Evolutionary conservation across 1,284 basidiomycete species (phyloP).

Genomic region (Pseudozyma thailandica): DNA sequence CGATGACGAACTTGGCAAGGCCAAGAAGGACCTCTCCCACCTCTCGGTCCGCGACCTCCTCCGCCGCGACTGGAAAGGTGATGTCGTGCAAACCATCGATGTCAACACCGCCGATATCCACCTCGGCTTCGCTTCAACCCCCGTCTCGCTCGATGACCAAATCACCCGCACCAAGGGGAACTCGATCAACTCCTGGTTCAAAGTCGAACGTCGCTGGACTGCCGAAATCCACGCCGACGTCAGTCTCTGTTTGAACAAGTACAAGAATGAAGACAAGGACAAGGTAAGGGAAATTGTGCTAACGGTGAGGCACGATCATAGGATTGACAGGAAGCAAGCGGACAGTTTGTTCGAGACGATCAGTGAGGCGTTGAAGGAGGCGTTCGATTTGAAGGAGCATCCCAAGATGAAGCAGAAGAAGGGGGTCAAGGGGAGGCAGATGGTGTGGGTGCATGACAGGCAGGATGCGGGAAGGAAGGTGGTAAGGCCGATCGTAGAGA

Average conservation of each 20-base stretch:
- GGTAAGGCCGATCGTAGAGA: constrained; percentile 58
- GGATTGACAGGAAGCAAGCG: constrained; percentile 41
- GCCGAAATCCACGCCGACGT: constrained; percentile 57
- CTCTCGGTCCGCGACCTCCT: constrained; percentile 65
- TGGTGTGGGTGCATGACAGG: constrained; percentile 50
- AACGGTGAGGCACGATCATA: constrained; percentile 46
- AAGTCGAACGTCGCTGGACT: constrained; percentile 54
- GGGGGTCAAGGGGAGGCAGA: constrained; percentile 20
- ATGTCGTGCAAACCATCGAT: constrained; percentile 59
- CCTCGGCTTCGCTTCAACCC: constrained; percentile 67
- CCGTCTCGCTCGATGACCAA: constrained; percentile 66
- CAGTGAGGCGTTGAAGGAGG: constrained; percentile 21
- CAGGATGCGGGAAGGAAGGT: constrained; percentile 53
- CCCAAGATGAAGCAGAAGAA: constrained; percentile 12
- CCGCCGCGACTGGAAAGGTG: constrained; percentile 68
- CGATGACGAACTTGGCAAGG: constrained; percentile 56
- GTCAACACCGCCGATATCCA: constrained; percentile 57
- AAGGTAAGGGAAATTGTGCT: constrained; percentile 56
- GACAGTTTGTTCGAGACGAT: constrained; percentile 50
- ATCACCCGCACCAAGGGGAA: constrained; percentile 58
- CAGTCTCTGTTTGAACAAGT: constrained; percentile 53
- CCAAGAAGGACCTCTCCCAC: constrained; percentile 62
- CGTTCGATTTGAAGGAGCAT: constrained; percentile 24
- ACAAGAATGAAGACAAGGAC: constrained; percentile 26
- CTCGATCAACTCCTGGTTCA: constrained; percentile 62